Conservation (phyloP, 805 yeast genomes). For the Hanseniaspora lindneri region DNA sequence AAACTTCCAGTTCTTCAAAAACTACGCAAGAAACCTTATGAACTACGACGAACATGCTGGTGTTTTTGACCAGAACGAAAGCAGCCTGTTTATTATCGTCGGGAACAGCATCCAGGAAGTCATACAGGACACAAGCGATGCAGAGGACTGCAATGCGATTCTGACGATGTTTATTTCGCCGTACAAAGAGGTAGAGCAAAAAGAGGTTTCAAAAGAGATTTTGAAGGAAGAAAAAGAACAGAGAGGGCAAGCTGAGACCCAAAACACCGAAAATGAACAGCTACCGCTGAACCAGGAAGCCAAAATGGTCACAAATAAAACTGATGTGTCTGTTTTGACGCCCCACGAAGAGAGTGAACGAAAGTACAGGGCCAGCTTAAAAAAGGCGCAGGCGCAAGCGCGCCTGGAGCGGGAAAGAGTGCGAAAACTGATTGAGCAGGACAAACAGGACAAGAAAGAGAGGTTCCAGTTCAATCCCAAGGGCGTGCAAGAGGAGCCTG, state of each 20-base stretch:
- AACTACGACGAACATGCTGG: background rate
- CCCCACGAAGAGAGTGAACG: conserved; percentile 32
- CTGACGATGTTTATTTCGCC: background rate
- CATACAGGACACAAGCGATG: background rate
- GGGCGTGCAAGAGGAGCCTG: background rate
- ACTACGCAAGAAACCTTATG: background rate
- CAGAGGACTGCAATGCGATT: background rate
- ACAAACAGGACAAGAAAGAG: conserved; percentile 12
- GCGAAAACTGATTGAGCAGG: conserved; percentile 7
- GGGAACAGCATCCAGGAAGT: conserved; percentile 1
- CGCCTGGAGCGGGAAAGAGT: conserved; percentile 20
- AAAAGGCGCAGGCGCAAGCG: conserved; percentile 18
- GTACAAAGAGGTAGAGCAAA: background rate
- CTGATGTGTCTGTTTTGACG: background rate
- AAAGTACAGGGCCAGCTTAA: conserved; percentile 18
- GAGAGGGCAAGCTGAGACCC: no score
- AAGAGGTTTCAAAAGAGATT: background rate
- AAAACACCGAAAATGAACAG: no score
- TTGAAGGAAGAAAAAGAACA: no score
- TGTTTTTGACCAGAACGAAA: background rate
- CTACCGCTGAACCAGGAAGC: no score
- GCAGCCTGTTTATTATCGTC: background rate
- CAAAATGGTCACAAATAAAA: background rate
- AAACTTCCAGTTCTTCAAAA: conserved; percentile 5
- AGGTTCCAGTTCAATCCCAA: no score